Percentiles rank a stretch among this genome's conserved stretches.
Evolutionary conservation across 1,284 basidiomycete species (phyloP).

Genomic region (Quambalaria eucalypti): DNA sequence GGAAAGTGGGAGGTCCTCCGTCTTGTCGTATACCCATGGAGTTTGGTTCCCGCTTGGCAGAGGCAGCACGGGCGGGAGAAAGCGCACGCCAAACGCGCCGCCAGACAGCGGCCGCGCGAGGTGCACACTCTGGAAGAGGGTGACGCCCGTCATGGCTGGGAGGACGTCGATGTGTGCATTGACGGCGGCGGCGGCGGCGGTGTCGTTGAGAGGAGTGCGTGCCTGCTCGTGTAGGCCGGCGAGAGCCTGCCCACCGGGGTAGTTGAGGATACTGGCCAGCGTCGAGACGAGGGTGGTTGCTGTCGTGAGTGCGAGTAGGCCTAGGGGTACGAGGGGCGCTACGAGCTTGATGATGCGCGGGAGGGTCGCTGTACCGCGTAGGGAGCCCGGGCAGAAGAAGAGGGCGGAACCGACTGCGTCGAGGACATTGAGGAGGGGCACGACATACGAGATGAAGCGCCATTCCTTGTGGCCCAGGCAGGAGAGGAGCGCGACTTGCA

Average conservation of each 20-base stretch:
- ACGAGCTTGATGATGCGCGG: not conserved
- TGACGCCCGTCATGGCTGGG: constrained; percentile 80
- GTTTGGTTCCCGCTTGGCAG: not conserved
- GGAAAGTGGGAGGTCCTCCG: constrained; percentile 16
- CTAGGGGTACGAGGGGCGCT: not conserved
- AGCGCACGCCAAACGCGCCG: not conserved
- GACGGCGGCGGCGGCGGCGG: not conserved
- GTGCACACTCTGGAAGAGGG: constrained; percentile 71
- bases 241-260: constrained; percentile 79
- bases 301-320: constrained; percentile 8
- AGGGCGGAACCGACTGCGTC: constrained; percentile 60
- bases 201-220: not conserved
- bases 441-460: constrained; percentile 82
- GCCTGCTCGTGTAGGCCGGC: constrained; percentile 54
- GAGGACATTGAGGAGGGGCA: constrained; percentile 72
- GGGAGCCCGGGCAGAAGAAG: constrained; percentile 40
- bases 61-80: constrained; percentile 1
- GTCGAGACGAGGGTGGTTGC: constrained; percentile 47
- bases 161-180: constrained; percentile 63
- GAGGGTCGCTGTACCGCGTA: not conserved
- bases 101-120: constrained; percentile 6
- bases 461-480: constrained; percentile 68
- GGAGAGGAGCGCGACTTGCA: constrained; percentile 64
- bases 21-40: constrained; percentile 36
- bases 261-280: constrained; percentile 64